phyloP scores from a whole-genome alignment of 164 flowering plant species.

The Cinnamomum chago region DNA sequence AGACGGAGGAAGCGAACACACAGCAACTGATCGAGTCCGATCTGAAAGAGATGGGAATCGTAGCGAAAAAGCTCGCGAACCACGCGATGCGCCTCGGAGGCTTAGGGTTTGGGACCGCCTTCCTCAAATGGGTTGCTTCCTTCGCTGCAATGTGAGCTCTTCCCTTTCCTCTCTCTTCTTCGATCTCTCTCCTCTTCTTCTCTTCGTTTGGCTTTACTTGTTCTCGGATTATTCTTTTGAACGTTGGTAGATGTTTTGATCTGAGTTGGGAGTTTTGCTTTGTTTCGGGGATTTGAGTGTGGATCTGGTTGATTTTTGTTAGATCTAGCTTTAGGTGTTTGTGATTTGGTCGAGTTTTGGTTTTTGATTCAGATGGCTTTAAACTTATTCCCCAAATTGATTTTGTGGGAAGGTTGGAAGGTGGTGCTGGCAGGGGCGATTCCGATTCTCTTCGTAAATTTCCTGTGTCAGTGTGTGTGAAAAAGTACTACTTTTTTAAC shows the following conservation, averaged over 20 bases:
- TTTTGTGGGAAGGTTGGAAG: too few species aligned
- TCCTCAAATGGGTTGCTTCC: conserved; percentile 80
- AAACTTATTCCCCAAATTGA: too few species aligned
- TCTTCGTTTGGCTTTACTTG: background rate
- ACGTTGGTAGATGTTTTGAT: background rate
- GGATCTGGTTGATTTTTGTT: background rate
- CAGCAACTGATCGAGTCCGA: conserved; percentile 47
- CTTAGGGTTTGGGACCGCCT: conserved; percentile 56
- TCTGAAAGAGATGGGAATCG: conserved; percentile 42
- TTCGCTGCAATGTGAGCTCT: conserved; percentile 69
- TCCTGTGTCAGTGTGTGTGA: too few species aligned
- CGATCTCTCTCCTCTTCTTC: too few species aligned
- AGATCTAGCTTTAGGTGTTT: background rate
- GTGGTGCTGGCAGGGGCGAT: too few species aligned
- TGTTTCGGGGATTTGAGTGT: background rate
- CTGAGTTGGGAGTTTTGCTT: background rate
- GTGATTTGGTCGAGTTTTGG: background rate
- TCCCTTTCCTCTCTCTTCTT: conserved; percentile 5
- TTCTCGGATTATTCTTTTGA: background rate
- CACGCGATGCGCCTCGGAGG: conserved; percentile 60
- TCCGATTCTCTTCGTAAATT: too few species aligned
- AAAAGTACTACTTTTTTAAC: too few species aligned
- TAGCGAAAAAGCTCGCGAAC: conserved; percentile 57
- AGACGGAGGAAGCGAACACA: conserved; percentile 29
- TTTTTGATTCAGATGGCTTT: too few species aligned